Evolutionary conservation across 139 green algal genomes (phyloP).

Genomic region (Tetradesmus lagerheimii): DNA sequence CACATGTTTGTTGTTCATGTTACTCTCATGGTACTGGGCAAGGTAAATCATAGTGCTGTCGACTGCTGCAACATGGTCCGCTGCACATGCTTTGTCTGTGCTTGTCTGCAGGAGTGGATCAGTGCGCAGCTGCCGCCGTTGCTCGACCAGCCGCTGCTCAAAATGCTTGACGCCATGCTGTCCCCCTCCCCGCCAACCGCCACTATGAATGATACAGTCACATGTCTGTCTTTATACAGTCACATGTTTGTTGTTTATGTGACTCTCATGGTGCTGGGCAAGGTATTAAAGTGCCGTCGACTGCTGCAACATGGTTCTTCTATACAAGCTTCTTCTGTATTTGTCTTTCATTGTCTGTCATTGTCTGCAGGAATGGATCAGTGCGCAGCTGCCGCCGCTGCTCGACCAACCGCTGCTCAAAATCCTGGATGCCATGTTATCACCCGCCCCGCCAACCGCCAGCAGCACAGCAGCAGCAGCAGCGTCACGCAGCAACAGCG

Average conservation of each 20-base stretch:
- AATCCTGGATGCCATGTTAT: slow-evolving; percentile 16
- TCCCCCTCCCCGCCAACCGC: neutral
- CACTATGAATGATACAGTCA: no score
- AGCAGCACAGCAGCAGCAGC: slow-evolving; percentile 12
- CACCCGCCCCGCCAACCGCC: neutral
- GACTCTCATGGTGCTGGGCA: no score
- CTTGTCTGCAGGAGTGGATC: slow-evolving; percentile 66
- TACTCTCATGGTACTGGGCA: no score
- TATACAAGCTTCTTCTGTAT: no score
- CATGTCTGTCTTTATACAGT: no score
- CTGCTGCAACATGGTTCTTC: no score
- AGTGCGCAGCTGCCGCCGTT: slow-evolving; percentile 75
- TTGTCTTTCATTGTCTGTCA: neutral
- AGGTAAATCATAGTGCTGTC: no score
- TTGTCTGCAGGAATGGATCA: slow-evolving; percentile 66
- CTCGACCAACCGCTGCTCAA: slow-evolving; percentile 19
- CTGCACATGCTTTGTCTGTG: no score
- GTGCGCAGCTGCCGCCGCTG: slow-evolving; percentile 75
- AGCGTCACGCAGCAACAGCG: neutral
- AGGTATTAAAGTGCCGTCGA: no score
- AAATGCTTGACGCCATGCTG: slow-evolving; percentile 16
- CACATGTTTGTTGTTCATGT: no score
- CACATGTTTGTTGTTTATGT: no score
- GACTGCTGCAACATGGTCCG: no score
- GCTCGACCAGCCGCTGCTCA: slow-evolving; percentile 16